These are phyloP conservation scores for Xylariales sp. DNA, from an alignment of 2,329 filamentous ascomycete species.

Conservation along the genomic window DNA sequence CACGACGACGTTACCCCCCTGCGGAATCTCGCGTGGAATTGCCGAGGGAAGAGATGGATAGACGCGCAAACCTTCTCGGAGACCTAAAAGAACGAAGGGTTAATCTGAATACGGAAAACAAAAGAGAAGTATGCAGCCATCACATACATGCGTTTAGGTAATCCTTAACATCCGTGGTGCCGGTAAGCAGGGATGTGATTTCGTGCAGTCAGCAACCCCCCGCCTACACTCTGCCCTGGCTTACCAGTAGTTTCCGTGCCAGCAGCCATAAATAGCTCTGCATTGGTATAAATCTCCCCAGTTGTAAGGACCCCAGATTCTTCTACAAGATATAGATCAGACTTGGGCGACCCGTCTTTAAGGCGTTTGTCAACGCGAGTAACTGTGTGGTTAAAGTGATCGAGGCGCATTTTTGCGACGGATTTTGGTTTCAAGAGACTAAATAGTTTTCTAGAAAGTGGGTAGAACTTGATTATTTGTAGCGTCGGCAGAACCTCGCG, in stretches of 20 bases:
- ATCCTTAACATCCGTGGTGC: constrained; percentile 29
- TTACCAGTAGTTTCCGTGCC: constrained; percentile 39
- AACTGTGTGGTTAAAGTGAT: constrained; percentile 36
- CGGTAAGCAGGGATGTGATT: constrained; percentile 38
- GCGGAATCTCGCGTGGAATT: constrained; percentile 38
- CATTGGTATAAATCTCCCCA: constrained; percentile 38
- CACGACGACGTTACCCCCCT: constrained; percentile 43
- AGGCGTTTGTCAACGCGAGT: constrained; percentile 34
- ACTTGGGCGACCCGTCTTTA: constrained; percentile 33
- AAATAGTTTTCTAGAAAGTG: constrained; percentile 25
- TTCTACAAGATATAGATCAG: constrained; percentile 45
- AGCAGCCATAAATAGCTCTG: constrained; percentile 43
- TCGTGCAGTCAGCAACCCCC: constrained; percentile 25
- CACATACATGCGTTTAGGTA: constrained; percentile 45
- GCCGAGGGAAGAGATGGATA: constrained; percentile 43
- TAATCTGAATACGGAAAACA: background rate
- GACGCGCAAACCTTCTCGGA: constrained; percentile 43
- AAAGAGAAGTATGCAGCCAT: background rate
- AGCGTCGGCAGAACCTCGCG: constrained; percentile 26
- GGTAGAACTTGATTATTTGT: constrained; percentile 36
- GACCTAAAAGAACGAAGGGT: constrained; percentile 24
- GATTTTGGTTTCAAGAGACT: constrained; percentile 31
- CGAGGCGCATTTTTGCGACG: constrained; percentile 30
- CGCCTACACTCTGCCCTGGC: constrained; percentile 1
- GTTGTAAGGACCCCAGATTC: constrained; percentile 36